A percentile compares a stretch with the other conserved stretches of the same genome.
Conservation (phyloP, 768 basidiomycete genomes). For the Termitomyces sp. region DNA sequence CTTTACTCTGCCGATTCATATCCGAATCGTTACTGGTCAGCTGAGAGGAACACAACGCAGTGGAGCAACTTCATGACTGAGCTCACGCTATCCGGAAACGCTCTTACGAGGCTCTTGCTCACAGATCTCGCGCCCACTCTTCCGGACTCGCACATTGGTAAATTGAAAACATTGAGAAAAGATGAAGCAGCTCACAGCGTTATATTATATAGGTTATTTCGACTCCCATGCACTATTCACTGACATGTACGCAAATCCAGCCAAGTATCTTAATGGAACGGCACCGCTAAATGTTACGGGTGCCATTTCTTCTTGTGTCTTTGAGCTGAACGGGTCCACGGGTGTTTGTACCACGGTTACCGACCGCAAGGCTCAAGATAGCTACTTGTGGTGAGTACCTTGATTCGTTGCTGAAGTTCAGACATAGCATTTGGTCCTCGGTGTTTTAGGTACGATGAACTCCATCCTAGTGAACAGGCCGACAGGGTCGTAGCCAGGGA, state of each 20-base stretch:
- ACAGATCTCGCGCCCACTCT: constrained; percentile 41
- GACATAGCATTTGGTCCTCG: not conserved
- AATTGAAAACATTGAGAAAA: not conserved
- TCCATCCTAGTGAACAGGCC: constrained; percentile 24
- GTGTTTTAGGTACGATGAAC: constrained; percentile 31
- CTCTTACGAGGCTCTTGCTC: constrained; percentile 44
- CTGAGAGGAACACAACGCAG: constrained; percentile 46
- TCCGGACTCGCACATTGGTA: constrained; percentile 53
- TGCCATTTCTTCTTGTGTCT: constrained; percentile 42
- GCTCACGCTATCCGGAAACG: constrained; percentile 45
- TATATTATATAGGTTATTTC: constrained; percentile 39
- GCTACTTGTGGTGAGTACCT: constrained; percentile 40
- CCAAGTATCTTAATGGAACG: constrained; percentile 55
- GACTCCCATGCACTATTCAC: constrained; percentile 56
- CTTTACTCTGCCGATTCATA: constrained; percentile 44
- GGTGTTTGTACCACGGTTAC: constrained; percentile 26
- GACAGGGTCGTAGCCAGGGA: constrained; percentile 40
- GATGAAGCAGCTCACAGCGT: not conserved
- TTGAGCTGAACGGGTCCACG: constrained; percentile 18
- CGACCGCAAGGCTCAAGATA: constrained; percentile 30
- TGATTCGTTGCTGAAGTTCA: not conserved
- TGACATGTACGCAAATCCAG: constrained; percentile 50
- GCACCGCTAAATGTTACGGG: constrained; percentile 56
- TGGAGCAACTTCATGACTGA: constrained; percentile 55
- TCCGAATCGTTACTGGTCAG: constrained; percentile 44